phyloP scores from a whole-genome alignment of 352 stramenopile genomes.

The Globisporangium paddicum region DNA sequence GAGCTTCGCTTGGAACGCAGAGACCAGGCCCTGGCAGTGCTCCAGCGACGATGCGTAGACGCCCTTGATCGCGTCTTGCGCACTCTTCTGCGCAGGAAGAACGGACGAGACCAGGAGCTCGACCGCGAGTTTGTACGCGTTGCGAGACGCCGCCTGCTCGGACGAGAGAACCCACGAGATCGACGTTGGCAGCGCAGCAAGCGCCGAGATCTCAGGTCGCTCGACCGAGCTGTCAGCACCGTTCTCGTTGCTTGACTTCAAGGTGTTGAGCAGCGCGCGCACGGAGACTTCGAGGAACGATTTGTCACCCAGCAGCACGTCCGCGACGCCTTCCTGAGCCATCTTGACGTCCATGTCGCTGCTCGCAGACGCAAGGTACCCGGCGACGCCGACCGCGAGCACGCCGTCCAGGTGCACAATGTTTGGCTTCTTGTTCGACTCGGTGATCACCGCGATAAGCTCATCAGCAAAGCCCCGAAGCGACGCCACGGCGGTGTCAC shows the following conservation, averaged over 20 bases:
- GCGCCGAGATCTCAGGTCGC: constrained; percentile 52
- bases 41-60: constrained; percentile 59
- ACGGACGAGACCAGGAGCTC: constrained; percentile 53
- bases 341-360: constrained; percentile 59
- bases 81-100: constrained; percentile 44
- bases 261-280: constrained; percentile 27
- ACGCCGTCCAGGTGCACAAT: constrained; percentile 72
- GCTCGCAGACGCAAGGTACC: constrained; percentile 46
- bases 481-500: constrained; percentile 16
- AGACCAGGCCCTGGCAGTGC: constrained; percentile 42
- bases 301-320: constrained; percentile 35
- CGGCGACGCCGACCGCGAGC: constrained; percentile 58
- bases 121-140: constrained; percentile 52
- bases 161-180: constrained; percentile 71
- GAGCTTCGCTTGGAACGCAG: constrained; percentile 61
- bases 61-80: constrained; percentile 33
- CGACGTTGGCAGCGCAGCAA: constrained; percentile 40
- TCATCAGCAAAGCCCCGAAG: constrained; percentile 38
- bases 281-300: constrained; percentile 53
- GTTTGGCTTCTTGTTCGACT: constrained; percentile 77
- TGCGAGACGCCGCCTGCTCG: constrained; percentile 39
- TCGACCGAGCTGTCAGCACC: constrained; percentile 19
- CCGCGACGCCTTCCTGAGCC: constrained; percentile 39
- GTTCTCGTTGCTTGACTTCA: constrained; percentile 17
- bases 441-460: constrained; percentile 47